Conservation (phyloP, 2,329 filamentous ascomycete species). For the Akanthomyces muscarius region DNA sequence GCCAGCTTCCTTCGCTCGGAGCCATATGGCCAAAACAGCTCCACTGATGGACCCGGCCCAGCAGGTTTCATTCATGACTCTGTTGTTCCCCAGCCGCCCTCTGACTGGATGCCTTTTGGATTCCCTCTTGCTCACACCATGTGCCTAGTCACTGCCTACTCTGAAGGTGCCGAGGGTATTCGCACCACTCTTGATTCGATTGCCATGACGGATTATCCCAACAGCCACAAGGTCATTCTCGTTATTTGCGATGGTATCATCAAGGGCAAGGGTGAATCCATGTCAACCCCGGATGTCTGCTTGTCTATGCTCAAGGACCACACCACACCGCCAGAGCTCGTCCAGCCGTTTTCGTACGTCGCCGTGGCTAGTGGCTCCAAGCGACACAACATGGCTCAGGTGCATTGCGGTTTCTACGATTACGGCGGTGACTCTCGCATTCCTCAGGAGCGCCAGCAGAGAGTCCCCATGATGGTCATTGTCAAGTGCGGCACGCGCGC, state of each 20-base stretch:
- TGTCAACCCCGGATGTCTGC: constrained; percentile 85
- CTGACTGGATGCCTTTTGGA: constrained; percentile 96
- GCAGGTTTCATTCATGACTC: constrained; percentile 94
- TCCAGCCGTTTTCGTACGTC: constrained; percentile 90
- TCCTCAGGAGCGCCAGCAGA: constrained; percentile 82
- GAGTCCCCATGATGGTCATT: constrained; percentile 94
- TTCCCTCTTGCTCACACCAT: constrained; percentile 92
- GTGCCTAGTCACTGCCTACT: constrained; percentile 94
- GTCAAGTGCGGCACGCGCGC: constrained; percentile 94
- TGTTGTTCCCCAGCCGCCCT: constrained; percentile 91
- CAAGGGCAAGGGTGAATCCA: constrained; percentile 84
- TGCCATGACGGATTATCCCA: constrained; percentile 96
- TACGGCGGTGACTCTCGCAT: constrained; percentile 80
- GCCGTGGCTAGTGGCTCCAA: constrained; percentile 94
- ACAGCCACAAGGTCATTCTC: constrained; percentile 96
- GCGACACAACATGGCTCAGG: constrained; percentile 98
- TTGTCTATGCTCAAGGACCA: constrained; percentile 94
- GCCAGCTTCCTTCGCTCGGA: constrained; percentile 62
- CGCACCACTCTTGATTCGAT: constrained; percentile 94
- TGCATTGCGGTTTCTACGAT: constrained; percentile 97
- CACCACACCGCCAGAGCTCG: constrained; percentile 72
- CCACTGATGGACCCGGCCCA: constrained; percentile 70
- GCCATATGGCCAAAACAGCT: constrained; percentile 49
- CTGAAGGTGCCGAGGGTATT: constrained; percentile 88
- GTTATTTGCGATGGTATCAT: constrained; percentile 97